These are phyloP conservation scores for Pouteria glomerata DNA, from an alignment of 148 eudicot species.

Conservation along the genomic window DNA sequence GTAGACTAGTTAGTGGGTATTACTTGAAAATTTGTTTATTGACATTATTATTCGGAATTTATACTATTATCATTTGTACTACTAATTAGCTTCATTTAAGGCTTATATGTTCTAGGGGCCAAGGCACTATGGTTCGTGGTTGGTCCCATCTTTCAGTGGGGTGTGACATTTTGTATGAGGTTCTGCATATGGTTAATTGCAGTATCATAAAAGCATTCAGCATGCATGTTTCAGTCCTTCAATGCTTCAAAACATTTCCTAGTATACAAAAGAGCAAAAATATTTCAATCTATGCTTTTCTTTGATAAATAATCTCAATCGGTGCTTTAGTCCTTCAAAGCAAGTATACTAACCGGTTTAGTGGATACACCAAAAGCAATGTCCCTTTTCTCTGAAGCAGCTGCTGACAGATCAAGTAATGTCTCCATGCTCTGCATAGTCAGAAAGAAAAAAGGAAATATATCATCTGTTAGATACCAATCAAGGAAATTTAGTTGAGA, in stretches of 20 bases:
- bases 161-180: background rate
- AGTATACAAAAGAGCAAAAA: background rate
- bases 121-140: too few relatives aligned
- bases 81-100: too few relatives aligned
- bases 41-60: too few relatives aligned
- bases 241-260: background rate
- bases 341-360: background rate
- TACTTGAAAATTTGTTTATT: too few relatives aligned
- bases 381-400: background rate
- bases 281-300: too few relatives aligned
- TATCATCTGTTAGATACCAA: background rate
- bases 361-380: background rate
- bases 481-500: background rate
- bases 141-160: too few relatives aligned
- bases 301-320: background rate
- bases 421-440: slow-evolving; percentile 1
- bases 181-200: background rate
- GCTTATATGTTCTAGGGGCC: too few relatives aligned
- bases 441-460: background rate
- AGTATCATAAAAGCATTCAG: background rate
- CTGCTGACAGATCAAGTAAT: background rate
- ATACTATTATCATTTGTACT: too few relatives aligned
- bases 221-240: background rate
- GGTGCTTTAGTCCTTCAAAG: background rate
- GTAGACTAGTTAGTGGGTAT: too few relatives aligned